Evolutionary conservation across 169 alveolate genomes (phyloP).

Genomic region (Plasmodium gallinaceum): DNA sequence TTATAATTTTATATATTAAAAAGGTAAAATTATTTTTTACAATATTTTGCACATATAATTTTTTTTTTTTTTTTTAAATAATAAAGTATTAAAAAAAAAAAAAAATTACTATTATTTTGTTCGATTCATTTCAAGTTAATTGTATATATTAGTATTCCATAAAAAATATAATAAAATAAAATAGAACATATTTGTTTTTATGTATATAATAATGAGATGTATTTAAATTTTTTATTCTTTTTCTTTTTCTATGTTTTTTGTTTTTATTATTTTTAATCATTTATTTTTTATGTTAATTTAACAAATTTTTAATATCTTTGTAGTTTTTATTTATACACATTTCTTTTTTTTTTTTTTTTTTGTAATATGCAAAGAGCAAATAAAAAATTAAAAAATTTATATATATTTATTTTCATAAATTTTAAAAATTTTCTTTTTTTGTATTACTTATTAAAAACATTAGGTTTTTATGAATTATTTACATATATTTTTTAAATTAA

Average conservation of each 20-base stretch:
- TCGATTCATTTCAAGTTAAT: no score
- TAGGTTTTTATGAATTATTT: neutral
- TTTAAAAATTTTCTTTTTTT: neutral
- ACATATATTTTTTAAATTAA: neutral
- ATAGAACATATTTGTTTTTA: neutral
- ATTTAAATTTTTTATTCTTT: neutral
- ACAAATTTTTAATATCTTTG: constrained; percentile 30
- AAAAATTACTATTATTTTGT: no score
- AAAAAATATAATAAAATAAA: neutral
- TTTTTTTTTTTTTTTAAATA: no score
- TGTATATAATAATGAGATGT: neutral
- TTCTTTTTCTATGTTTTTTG: constrained; percentile 5
- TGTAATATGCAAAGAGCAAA: neutral
- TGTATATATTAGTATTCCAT: no score
- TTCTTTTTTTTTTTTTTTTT: neutral
- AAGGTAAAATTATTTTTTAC: no score
- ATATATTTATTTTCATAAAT: neutral
- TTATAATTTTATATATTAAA: no score
- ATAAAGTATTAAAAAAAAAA: no score
- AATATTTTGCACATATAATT: no score
- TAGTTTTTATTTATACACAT: constrained; percentile 25
- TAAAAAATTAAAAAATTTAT: constrained; percentile 10
- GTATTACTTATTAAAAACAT: constrained; percentile 2
- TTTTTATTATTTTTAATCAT: constrained; percentile 4
- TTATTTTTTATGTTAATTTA: constrained; percentile 34